Base-by-base conservation (phyloP, 768 basidiomycete genomes). In the Pluteus cervinus region DNA sequence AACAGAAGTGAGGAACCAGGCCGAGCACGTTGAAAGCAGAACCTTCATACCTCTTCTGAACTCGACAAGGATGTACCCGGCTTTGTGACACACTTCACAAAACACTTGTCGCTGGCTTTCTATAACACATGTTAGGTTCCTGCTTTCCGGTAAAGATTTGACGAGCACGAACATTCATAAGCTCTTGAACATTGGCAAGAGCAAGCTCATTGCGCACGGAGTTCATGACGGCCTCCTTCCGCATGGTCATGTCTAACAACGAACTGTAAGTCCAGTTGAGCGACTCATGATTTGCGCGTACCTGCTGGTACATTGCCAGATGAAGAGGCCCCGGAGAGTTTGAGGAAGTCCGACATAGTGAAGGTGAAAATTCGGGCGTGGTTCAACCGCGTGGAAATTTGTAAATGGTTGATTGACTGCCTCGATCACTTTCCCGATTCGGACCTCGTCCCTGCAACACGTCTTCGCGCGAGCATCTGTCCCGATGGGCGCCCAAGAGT, bases 41-140 rank as follows among this genome's bases (percentile, higher is more conserved):
- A n/a, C n/a, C n/a, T n/a, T n/a, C 63, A 33, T 35, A 83, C 86
- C 78, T 88, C 76, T 50, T 88, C 87, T 2, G 80, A 76, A 45
- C 68, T 63, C 5, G 80, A 79, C 42, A 89, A 61, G 2, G 82
- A 78, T 4, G 68, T 65, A 8, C 77, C 76, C 0, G 88, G 88
- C 49, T 86, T 90, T 6, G 77, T 69, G 24, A 91, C 65, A 46
- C 88, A 91, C 50, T 85, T 86, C 35, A 65, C 53, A 57, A 69
- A 90, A 59, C 87, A 91, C 47, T 79, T 78, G 40, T 89, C 84
- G 44, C 75, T 83, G 10, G 79, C 71, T 77, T 82, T 87, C 86
- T 90, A 49, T 29, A 44, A 24, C n/a, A 36, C n/a, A 33, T 12
- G 6, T 10, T 33, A 22, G 40, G 24, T 36, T 43, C 40, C 20